Evolutionary conservation across 2,329 filamentous ascomycete genomes (phyloP), one percentile per base, ranked within the genome.

Genomic region (Arthrobotrys musiformis): DNA sequence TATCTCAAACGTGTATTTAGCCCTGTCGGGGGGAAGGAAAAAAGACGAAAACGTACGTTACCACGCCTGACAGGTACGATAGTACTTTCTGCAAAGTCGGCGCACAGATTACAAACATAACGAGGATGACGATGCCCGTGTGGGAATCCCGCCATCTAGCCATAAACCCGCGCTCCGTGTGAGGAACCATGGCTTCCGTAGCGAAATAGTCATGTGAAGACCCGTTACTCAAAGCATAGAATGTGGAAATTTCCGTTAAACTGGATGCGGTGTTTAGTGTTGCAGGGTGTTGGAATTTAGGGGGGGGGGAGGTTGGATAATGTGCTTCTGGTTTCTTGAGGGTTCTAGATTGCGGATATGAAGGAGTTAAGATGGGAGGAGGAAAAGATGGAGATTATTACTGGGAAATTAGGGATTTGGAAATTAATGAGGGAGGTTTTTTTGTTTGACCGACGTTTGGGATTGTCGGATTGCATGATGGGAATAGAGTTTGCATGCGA

Each of bases 41-140:
- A n/a, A n/a, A n/a, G n/a, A 56, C 17, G 28, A 13, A 52, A 73
- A 62, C 70, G 22, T 58, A 75, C 70, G 44, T 68, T 46, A 75
- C 15, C 7, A 68, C 30, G 7, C 24, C 54, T 24, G 54, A 46
- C 17, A 75, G 35, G 26, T 42, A 54, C 52, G 70, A 68, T 42
- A 75, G 8, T 5, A 63, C 1, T 13, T 22, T 5, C 9, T 62
- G 52, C 5, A 75, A 19, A 8, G 70, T 68, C 3, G 70, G 62
- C 24, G 70, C 70, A 40, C 70, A 68, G 44, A 68, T 75, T 22
- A 68, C 9, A 19, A 68, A 75, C 70, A 75, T 75, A 19, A 33
- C 11, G n/a, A 75, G 62, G 11, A 75, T 24, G 9, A 75, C 28
- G 26, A 75, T 24, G 11, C 70, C 70, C 3, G 46, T 40, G 19